Base-by-base conservation (phyloP, 2,329 filamentous ascomycete genomes). In the Alternaria viburni region DNA sequence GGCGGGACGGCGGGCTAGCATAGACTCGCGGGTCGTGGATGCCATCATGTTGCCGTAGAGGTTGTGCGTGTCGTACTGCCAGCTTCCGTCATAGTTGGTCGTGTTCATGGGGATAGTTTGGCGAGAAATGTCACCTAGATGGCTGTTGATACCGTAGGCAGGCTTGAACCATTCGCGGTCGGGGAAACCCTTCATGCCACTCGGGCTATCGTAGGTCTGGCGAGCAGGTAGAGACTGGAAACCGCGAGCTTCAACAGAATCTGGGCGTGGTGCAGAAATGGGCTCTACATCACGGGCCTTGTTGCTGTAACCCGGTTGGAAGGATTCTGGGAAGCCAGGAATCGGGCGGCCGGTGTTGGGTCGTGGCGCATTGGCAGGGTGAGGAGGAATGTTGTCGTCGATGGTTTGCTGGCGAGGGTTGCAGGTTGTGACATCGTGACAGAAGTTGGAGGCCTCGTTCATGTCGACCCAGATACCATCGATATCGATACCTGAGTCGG, bases 31-130 rank as follows among this genome's bases (percentile, higher is more conserved):
- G 0, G 90, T 91, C 5, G 87, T 82, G 17, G 83, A 80, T 1
- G 89, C 90, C 91, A 93, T 94, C 88, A 92, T 85, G 71, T 87
- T 86, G 1, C 92, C 92, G 76, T 92, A 93, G 1, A 93, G 79
- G 69, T 93, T 93, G 77, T 94, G 92, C 0, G 89, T 91, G 69
- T 94, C 92, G 73, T 92, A 93, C 77, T 91, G 88, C 19, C 84
- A 83, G 41, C 89, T 81, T 1, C 90, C 90, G 61, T 91, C 89
- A 45, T 88, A 84, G 75, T 93, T 90, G 9, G 89, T 84, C 9
- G 92, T 80, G 72, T 92, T 86, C 0, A 90, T 91, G 66, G 88
- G 84, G 57, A 92, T 86, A 0, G 91, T 84, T 51, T 73, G 72
- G 60, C 81, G 79, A 6, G 77, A 80, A 2, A 85, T 61, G 19